Evolutionary conservation across 2,329 filamentous ascomycete genomes (phyloP).

Genomic region (Leptodontidium sp.): DNA sequence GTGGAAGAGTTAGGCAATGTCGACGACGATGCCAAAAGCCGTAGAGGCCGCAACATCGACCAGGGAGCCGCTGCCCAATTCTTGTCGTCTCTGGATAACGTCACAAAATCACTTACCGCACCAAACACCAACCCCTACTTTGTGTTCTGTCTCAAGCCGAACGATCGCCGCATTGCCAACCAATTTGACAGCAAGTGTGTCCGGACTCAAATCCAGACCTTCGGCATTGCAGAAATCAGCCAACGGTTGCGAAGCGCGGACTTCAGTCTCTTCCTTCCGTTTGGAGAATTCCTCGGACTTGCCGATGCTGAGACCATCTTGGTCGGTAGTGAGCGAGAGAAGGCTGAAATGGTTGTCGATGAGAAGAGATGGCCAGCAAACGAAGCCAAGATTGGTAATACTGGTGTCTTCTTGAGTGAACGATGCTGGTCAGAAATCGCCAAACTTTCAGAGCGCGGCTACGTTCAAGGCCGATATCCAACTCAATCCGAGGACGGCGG

Average conservation of each 20-base stretch:
- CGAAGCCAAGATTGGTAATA: constrained; percentile 89
- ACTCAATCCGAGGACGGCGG: constrained; percentile 66
- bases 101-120: constrained; percentile 84
- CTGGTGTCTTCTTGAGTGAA: constrained; percentile 95
- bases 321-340: constrained; percentile 91
- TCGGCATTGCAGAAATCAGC: constrained; percentile 96
- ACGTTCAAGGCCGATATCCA: constrained; percentile 61
- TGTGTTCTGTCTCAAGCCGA: constrained; percentile 96
- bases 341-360: constrained; percentile 89
- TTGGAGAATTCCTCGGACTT: constrained; percentile 92
- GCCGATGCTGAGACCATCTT: constrained; percentile 85
- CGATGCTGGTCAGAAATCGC: constrained; percentile 93
- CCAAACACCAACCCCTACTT: constrained; percentile 93
- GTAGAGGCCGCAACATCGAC: constrained; percentile 59
- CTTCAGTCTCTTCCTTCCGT: constrained; percentile 94
- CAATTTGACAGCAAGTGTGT: constrained; percentile 99
- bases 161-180: constrained; percentile 95
- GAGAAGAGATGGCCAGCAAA: constrained; percentile 92
- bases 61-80: constrained; percentile 95
- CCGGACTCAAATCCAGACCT: constrained; percentile 89
- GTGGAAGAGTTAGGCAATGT: constrained; percentile 57
- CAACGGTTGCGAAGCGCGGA: constrained; percentile 91
- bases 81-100: constrained; percentile 85
- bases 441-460: constrained; percentile 71
- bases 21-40: constrained; percentile 51